These are phyloP conservation scores for Citrus reticulata DNA, from an alignment of 345 rosid species.

Conservation along the genomic window DNA sequence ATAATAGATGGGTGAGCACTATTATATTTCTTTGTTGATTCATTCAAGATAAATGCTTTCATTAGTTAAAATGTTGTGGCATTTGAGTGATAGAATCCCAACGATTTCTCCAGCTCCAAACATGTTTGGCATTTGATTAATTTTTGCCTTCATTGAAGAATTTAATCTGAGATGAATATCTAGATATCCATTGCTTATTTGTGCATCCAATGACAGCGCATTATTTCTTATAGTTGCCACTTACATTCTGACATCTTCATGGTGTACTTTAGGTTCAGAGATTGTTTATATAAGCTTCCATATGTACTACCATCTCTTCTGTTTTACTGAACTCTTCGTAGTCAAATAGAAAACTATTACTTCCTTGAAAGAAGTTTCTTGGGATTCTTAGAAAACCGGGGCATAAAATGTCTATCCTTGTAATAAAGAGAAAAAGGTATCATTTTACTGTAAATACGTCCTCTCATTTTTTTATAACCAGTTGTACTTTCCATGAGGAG, in stretches of 20 bases:
- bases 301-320: not conserved
- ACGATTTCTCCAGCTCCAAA: too few species aligned
- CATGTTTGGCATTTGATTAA: too few species aligned
- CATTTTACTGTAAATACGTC: not conserved
- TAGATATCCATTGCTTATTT: not conserved
- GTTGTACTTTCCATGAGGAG: not conserved
- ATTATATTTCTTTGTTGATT: slow-evolving; percentile 4
- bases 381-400: not conserved
- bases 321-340: not conserved
- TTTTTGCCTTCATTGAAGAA: not conserved
- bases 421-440: not conserved
- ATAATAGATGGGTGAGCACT: slow-evolving; percentile 40
- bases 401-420: not conserved
- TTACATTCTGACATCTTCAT: not conserved
- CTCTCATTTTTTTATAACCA: not conserved
- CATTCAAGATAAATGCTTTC: slow-evolving; percentile 5
- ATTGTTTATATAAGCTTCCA: not conserved
- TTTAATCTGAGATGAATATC: not conserved
- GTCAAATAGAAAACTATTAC: not conserved
- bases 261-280: not conserved
- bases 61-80: not conserved
- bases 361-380: not conserved
- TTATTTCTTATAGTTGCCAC: not conserved
- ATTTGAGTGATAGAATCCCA: not conserved
- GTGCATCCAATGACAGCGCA: not conserved